Evolutionary conservation across 306 rosid species (phyloP), one percentile per base, ranked within the genome.

Genomic region (Medicago lupulina): DNA sequence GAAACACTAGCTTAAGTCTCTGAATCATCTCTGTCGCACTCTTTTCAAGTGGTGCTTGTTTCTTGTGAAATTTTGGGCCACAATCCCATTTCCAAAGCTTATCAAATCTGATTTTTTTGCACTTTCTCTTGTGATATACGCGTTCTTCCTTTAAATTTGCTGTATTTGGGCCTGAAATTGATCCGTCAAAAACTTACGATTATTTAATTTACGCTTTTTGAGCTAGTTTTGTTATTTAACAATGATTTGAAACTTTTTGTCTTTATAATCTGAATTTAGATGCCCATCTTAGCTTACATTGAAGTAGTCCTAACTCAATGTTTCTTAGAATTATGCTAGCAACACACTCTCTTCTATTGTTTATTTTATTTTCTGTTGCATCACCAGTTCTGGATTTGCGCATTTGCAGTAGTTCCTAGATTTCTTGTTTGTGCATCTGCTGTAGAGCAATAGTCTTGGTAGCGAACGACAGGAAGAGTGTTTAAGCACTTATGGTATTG

Each of bases 1-100:
- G 58, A 55, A 55, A 55, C 31, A 18, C 31, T 54, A 55, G 28
- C 61, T 55, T 55, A 21, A n/a, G n/a, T n/a, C n/a, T n/a, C n/a
- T n/a, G n/a, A n/a, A n/a, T n/a, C 34, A 17, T 55, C 61, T 18
- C 34, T 54, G 23, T 51, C 2, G 1, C 58, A 0, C 23, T 21
- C 23, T 21, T 21, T 21, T 16, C 7, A 16, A 58, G 23, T 58
- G 34, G 0, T 10, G 15, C 38, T 21, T 4, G n/a, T 8, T 53
- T 53, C 25, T 53, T 53, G 28, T 53, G 59, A 51, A 51, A 17
- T 53, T 53, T 53, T 3, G 3, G 4, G 59, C 59, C 19, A 51
- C 2, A 51, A 16, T 51, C 21, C 19, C 18, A n/a, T 16, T 51
- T 51, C 9, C 57, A 51, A 51, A 16, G 57, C 21, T 2, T n/a